These are phyloP conservation scores for Haematococcus sp. DNA, from an alignment of 139 green algal species.

Conservation along the genomic window DNA sequence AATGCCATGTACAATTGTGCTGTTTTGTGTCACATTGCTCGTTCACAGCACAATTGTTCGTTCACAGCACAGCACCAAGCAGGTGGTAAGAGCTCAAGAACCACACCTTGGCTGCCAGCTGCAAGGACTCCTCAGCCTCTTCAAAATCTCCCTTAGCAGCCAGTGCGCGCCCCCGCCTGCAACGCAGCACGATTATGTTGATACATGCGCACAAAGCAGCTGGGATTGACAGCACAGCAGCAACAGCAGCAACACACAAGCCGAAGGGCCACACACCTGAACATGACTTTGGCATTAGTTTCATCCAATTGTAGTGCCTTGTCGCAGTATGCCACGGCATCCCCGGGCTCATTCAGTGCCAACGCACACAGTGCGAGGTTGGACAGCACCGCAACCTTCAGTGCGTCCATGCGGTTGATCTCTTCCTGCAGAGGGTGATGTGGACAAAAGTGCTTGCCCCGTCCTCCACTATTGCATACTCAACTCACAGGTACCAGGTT, in stretches of 20 bases:
- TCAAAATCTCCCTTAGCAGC: slow-evolving; percentile 58
- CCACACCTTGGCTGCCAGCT: background rate
- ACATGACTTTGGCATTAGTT: slow-evolving; percentile 38
- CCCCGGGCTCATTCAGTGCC: slow-evolving; percentile 34
- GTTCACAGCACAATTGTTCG: too few species aligned
- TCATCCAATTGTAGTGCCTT: slow-evolving; percentile 20
- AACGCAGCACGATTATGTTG: background rate
- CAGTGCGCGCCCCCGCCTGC: slow-evolving; percentile 39
- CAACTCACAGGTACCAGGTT: too few species aligned
- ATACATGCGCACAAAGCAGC: background rate
- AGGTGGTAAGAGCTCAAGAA: background rate
- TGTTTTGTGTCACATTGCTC: too few species aligned
- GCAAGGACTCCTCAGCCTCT: slow-evolving; percentile 48
- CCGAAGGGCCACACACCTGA: slow-evolving; percentile 9
- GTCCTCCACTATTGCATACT: too few species aligned
- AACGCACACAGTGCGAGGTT: slow-evolving; percentile 60
- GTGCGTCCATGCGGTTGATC: slow-evolving; percentile 10
- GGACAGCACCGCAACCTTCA: slow-evolving; percentile 41
- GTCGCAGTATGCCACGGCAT: slow-evolving; percentile 38
- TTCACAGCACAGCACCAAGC: background rate
- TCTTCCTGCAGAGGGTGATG: slow-evolving; percentile 4
- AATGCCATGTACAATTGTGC: too few species aligned
- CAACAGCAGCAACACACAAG: too few species aligned
- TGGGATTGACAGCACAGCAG: background rate
- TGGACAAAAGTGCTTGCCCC: too few species aligned